phyloP scores from a whole-genome alignment of 2,329 filamentous ascomycete species.

The Corinectria fuckeliana region DNA sequence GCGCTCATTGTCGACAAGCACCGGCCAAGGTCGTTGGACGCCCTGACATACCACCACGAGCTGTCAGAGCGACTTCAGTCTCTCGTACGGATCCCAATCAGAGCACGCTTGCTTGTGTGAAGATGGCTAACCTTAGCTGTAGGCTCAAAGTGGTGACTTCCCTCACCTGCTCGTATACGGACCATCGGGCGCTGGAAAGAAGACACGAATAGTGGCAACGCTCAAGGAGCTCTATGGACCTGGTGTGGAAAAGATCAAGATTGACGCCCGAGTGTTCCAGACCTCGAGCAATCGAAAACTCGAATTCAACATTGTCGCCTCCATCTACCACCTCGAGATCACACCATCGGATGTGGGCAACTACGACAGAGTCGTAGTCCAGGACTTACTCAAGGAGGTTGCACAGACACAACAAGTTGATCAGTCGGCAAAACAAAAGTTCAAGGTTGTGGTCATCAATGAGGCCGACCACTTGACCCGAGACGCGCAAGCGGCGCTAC shows the following conservation, averaged over 20 bases:
- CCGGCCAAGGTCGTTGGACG: slow-evolving; percentile 75
- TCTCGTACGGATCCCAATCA: slow-evolving; percentile 66
- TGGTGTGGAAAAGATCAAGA: slow-evolving; percentile 99
- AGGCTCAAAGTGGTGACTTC: slow-evolving; percentile 98
- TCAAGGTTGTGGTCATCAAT: slow-evolving; percentile 99
- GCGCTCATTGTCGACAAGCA: slow-evolving; percentile 76
- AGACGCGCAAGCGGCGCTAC: slow-evolving; percentile 92
- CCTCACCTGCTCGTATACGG: slow-evolving; percentile 97
- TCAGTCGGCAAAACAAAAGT: slow-evolving; percentile 83
- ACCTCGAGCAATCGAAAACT: slow-evolving; percentile 95
- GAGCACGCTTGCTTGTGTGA: not conserved
- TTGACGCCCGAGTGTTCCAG: slow-evolving; percentile 95
- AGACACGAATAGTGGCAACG: slow-evolving; percentile 94
- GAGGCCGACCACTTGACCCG: slow-evolving; percentile 94
- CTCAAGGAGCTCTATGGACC: slow-evolving; percentile 94
- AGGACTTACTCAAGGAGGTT: slow-evolving; percentile 95
- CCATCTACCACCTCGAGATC: slow-evolving; percentile 97
- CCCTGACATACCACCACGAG: slow-evolving; percentile 85
- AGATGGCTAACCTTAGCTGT: slow-evolving; percentile 19
- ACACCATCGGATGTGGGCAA: slow-evolving; percentile 96
- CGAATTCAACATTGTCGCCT: slow-evolving; percentile 98
- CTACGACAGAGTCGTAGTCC: slow-evolving; percentile 94
- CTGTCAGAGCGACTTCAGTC: slow-evolving; percentile 87
- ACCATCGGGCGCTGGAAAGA: slow-evolving; percentile 95
- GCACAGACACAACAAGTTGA: slow-evolving; percentile 99